Conservation (phyloP, 441 rosid species). For the Populus tomentosa region DNA sequence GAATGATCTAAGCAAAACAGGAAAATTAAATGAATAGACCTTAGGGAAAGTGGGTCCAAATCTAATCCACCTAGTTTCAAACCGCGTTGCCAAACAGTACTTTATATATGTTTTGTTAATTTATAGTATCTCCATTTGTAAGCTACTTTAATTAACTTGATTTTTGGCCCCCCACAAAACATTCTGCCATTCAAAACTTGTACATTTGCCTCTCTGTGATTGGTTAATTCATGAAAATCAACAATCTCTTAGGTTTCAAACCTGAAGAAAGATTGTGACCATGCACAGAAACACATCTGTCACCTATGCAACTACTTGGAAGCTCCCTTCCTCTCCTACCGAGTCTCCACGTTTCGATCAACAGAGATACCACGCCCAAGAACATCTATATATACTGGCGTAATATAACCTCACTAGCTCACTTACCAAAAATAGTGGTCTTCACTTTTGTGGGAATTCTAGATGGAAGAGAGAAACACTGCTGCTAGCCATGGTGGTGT, state of each 20-base stretch:
- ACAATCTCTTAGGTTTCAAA: not conserved
- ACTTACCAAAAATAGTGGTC: not conserved
- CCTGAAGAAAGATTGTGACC: not conserved
- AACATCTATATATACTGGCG: constrained; percentile 8
- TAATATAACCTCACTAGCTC: too few relatives aligned
- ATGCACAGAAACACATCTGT: not conserved
- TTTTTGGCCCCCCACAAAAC: not conserved
- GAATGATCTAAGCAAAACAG: not conserved
- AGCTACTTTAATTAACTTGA: not conserved
- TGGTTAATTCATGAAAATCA: constrained; percentile 1
- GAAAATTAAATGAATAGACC: not conserved
- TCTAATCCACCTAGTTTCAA: not conserved
- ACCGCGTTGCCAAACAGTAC: constrained; percentile 23
- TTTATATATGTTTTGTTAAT: too few relatives aligned
- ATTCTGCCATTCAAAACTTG: not conserved
- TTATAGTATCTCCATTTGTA: not conserved
- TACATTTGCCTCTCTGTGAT: not conserved
- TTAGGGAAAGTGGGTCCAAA: constrained; percentile 19
- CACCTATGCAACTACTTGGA: constrained; percentile 19
- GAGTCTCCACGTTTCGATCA: constrained; percentile 7
- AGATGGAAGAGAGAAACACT: not conserved
- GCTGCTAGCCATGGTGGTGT: constrained; percentile 24
- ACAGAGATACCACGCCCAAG: not conserved
- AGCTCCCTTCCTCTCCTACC: constrained; percentile 4
- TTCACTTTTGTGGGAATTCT: not conserved